Conservation (phyloP, 192 early-diverging fungal species). For the Umbelopsis sp. region DNA sequence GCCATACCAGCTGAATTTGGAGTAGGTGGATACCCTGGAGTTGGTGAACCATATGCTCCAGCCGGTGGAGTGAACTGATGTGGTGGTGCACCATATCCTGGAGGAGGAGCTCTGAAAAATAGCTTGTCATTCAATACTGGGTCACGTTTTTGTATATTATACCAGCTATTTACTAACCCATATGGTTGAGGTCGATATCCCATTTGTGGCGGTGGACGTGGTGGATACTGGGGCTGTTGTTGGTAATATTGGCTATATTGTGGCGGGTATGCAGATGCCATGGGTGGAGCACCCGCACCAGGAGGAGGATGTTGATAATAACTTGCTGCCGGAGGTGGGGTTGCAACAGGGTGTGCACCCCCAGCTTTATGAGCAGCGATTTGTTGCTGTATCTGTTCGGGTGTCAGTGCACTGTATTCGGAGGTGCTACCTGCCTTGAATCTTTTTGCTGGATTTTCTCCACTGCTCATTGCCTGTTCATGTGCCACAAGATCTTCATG, state of each 20-base stretch:
- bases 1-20: conserved; percentile 4
- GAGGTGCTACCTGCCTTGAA: conserved; percentile 37
- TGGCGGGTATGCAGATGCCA: conserved; percentile 37
- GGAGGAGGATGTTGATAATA: conserved; percentile 11
- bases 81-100: conserved; percentile 14
- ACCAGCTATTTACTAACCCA: neutral
- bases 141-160: too few relatives aligned
- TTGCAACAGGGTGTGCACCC: conserved; percentile 15
- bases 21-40: conserved; percentile 28
- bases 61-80: neutral
- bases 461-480: conserved; percentile 48
- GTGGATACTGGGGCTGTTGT: conserved; percentile 40
- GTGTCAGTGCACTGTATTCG: conserved; percentile 40
- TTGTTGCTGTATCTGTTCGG: conserved; percentile 43
- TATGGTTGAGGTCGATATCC: conserved; percentile 25
- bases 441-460: conserved; percentile 47
- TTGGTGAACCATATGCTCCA: conserved; percentile 11
- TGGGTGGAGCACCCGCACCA: conserved; percentile 8
- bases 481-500: conserved; percentile 75
- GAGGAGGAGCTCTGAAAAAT: neutral
- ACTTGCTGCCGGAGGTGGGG: conserved; percentile 25
- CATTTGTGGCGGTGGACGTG: conserved; percentile 24
- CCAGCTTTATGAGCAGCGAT: conserved; percentile 49
- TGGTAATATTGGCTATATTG: conserved; percentile 61
- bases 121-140: too few relatives aligned